phyloP scores from a whole-genome alignment of 345 rosid genomes.

The Bretschneidera sinensis region DNA sequence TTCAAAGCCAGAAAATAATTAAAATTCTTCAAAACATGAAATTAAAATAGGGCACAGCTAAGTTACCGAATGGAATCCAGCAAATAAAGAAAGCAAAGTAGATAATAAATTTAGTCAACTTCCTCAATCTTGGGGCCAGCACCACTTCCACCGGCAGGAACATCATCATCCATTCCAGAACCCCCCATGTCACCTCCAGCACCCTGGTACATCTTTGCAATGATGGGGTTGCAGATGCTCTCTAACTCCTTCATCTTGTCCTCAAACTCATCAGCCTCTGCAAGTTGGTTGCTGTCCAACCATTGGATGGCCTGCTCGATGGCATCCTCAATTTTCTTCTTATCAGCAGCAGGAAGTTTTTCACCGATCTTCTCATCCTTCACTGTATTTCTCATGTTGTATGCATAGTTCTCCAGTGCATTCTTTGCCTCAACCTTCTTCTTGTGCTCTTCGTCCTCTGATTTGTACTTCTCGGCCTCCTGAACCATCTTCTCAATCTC shows the following conservation, averaged over 20 bases:
- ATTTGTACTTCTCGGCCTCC: constrained; percentile 79
- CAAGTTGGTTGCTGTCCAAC: constrained; percentile 72
- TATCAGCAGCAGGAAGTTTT: constrained; percentile 51
- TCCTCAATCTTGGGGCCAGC: constrained; percentile 66
- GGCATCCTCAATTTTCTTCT: constrained; percentile 64
- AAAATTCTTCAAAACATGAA: no score
- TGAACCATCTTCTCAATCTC: constrained; percentile 78
- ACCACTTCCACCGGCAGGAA: constrained; percentile 43
- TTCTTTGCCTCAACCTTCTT: constrained; percentile 79
- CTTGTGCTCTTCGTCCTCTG: constrained; percentile 71
- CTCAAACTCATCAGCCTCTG: constrained; percentile 67
- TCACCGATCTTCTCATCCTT: constrained; percentile 68
- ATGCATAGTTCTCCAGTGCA: constrained; percentile 61
- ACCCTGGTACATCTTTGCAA: constrained; percentile 76
- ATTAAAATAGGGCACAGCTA: not conserved
- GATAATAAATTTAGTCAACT: constrained; percentile 35
- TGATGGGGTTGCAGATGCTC: constrained; percentile 77
- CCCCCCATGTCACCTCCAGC: constrained; percentile 53
- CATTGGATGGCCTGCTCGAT: constrained; percentile 60
- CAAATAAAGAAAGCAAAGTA: not conserved
- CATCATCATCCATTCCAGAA: constrained; percentile 38
- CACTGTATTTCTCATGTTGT: constrained; percentile 75
- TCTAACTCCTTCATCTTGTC: constrained; percentile 88
- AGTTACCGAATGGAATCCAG: not conserved
- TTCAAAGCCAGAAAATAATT: no score